phyloP scores from a whole-genome alignment of 2,329 filamentous ascomycete genomes.

The Colletotrichum costaricense region DNA sequence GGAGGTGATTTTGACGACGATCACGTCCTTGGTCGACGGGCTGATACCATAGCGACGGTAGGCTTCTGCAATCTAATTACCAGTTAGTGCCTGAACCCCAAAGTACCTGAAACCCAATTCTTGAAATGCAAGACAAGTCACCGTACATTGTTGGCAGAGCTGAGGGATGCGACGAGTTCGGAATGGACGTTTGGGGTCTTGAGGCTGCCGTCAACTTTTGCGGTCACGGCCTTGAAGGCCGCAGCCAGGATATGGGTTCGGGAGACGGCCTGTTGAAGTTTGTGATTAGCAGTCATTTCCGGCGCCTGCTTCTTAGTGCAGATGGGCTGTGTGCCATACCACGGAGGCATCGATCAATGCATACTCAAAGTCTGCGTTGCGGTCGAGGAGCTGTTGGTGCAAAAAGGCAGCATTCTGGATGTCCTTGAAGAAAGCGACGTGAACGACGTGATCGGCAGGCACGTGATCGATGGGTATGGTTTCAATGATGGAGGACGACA shows the following conservation, averaged over 20 bases:
- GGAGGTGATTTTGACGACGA: slow-evolving; percentile 82
- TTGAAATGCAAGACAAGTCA: neutral
- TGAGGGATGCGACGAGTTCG: slow-evolving; percentile 85
- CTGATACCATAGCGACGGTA: slow-evolving; percentile 90
- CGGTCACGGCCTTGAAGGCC: slow-evolving; percentile 80
- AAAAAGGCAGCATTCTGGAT: slow-evolving; percentile 83
- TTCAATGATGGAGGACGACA: slow-evolving; percentile 59
- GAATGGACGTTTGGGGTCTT: slow-evolving; percentile 90
- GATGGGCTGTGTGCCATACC: slow-evolving; percentile 55
- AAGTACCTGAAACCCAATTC: neutral
- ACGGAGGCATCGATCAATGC: slow-evolving; percentile 89
- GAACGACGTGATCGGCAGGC: slow-evolving; percentile 73
- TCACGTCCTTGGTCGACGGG: slow-evolving; percentile 75
- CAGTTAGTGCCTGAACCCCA: neutral
- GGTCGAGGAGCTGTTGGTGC: slow-evolving; percentile 84
- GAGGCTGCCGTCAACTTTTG: slow-evolving; percentile 68
- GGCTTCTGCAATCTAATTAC: slow-evolving; percentile 82
- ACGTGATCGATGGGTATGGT: slow-evolving; percentile 81
- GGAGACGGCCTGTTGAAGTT: slow-evolving; percentile 72
- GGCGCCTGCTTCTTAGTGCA: neutral
- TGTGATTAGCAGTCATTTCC: neutral
- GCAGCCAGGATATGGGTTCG: slow-evolving; percentile 79
- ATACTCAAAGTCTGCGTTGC: slow-evolving; percentile 90
- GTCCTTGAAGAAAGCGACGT: slow-evolving; percentile 80
- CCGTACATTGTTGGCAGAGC: slow-evolving; percentile 82